Evolutionary conservation across 2,329 filamentous ascomycete species (phyloP).

Genomic region (Colletotrichum truncatum): DNA sequence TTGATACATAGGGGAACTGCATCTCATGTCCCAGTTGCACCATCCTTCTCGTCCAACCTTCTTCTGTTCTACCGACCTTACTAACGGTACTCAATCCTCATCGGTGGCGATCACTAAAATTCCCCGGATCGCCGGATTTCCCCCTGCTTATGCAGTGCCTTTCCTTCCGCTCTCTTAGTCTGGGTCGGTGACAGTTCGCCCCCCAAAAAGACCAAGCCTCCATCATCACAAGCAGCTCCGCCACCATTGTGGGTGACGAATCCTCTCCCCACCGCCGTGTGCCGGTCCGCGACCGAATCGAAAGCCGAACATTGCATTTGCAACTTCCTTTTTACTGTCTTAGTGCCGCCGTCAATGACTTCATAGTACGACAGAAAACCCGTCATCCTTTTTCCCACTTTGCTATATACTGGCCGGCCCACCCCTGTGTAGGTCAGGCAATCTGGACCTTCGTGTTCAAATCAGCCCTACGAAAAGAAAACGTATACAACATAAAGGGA

Average conservation of each 20-base stretch:
- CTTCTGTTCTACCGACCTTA: not conserved
- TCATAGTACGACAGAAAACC: constrained; percentile 20
- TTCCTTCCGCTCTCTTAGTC: constrained; percentile 13
- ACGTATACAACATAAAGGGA: not conserved
- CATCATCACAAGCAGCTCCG: constrained; percentile 24
- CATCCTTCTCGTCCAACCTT: not conserved
- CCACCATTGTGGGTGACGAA: constrained; percentile 29
- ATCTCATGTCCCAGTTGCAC: constrained; percentile 19
- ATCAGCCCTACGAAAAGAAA: not conserved
- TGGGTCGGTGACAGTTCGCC: constrained; percentile 14
- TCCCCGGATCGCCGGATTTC: constrained; percentile 1
- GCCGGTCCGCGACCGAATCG: constrained; percentile 8
- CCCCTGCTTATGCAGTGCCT: not conserved
- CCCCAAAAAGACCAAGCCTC: constrained; percentile 1
- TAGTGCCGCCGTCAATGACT: constrained; percentile 23
- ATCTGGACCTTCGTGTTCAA: not conserved
- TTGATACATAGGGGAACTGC: constrained; percentile 21
- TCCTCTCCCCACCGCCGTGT: constrained; percentile 25
- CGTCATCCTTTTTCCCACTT: not conserved
- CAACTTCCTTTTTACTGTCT: not conserved
- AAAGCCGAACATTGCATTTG: constrained; percentile 5
- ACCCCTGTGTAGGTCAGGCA: not conserved
- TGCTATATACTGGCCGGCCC: constrained; percentile 10
- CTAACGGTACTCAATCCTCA: constrained; percentile 23
- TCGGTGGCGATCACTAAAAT: not conserved